Conservation (phyloP, 1,139 yeast species). For the Hyphopichia fennica region DNA sequence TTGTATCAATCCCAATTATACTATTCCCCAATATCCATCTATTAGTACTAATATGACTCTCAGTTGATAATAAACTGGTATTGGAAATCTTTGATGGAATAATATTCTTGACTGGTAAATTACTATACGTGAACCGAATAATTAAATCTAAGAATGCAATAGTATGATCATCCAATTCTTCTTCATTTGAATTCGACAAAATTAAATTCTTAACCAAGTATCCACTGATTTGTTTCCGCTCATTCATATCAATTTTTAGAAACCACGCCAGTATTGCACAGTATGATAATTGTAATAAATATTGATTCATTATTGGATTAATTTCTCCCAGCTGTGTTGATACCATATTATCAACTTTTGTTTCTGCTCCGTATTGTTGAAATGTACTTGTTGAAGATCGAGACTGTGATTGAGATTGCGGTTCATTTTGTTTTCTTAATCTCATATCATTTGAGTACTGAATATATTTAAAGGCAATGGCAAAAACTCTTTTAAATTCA, state of each 20-base stretch:
- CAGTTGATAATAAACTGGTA: constrained; percentile 6
- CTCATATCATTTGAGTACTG: constrained; percentile 64
- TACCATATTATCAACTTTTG: constrained; percentile 43
- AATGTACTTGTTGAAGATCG: background rate
- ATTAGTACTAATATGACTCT: constrained; percentile 26
- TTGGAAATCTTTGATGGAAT: constrained; percentile 20
- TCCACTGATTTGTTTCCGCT: constrained; percentile 59
- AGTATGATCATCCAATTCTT: constrained; percentile 50
- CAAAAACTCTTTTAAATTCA: constrained; percentile 79
- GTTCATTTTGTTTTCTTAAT: constrained; percentile 14
- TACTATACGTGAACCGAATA: constrained; percentile 64
- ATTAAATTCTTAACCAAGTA: constrained; percentile 63
- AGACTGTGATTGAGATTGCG: background rate
- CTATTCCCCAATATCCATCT: constrained; percentile 68
- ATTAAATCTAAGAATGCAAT: constrained; percentile 69
- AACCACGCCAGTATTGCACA: constrained; percentile 75
- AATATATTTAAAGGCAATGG: constrained; percentile 77
- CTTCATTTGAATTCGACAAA: constrained; percentile 29
- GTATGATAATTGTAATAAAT: constrained; percentile 64
- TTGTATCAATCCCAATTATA: constrained; percentile 58
- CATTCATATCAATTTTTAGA: constrained; percentile 58
- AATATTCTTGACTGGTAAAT: constrained; percentile 53
- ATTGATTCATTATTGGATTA: constrained; percentile 55
- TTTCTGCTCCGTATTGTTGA: constrained; percentile 44
- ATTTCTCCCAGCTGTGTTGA: constrained; percentile 46